Evolutionary conservation across 805 yeast species (phyloP), one percentile per base, ranked within the genome.

Genomic region (Lipomyces spencermartinsiae): DNA sequence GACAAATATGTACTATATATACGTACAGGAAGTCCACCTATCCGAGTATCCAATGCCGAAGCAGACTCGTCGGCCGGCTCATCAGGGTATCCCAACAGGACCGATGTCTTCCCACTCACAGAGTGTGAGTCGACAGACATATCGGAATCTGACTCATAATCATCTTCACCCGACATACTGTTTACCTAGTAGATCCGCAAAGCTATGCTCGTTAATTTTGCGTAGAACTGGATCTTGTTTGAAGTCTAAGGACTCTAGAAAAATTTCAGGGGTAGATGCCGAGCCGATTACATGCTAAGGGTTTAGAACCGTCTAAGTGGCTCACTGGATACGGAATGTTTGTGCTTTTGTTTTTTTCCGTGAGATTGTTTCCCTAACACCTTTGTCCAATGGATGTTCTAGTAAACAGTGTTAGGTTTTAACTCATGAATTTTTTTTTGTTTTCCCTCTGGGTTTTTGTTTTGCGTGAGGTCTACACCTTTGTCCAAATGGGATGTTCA

Each of bases 1-100:
- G 29, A 62, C 56, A 10, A 54, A 29, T 53, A 25, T 35, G 14
- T 34, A n/a, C n/a, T n/a, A 22, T 49, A 22, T 19, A 43, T 9
- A 62, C 80, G 69, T 53, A 80, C 75, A 7, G 93, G 92, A 51
- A 79, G 78, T 0, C 97, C 96, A 0, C 98, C 98, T 39, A 94
- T 83, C 71, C 92, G 88, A 0, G 96, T 87, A 74, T 92, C 97
- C 2, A 72, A 62, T 1, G 74, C 71, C 7, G 73, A 65, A 1
- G 74, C 73, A n/a, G 60, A 61, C 12, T 61, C 66, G 49, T 62
- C 72, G 2, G 68, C 73, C 9, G 70, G 73, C 59, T 72, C 77
- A 61, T 75, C 77, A 9, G 76, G 72, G 59, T 69, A 80, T 3
- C 82, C 83, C 1, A 80, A 76, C 6, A 77, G 65, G 1, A 79